Conservation (phyloP, 1,284 basidiomycete species). For the Leccinum laetum region DNA sequence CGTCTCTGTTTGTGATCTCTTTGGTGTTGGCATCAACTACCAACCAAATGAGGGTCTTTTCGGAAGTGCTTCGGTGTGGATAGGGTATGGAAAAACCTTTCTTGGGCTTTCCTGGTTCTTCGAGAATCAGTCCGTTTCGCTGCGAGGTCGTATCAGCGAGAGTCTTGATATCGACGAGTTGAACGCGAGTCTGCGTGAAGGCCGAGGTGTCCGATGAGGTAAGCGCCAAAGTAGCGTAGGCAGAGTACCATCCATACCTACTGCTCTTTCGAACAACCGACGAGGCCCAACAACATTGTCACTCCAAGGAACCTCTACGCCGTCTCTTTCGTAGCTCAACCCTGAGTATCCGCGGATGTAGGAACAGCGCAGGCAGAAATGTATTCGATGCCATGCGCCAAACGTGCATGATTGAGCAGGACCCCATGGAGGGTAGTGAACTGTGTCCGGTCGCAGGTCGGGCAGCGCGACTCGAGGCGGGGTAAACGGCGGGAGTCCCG, state of each 20-base stretch:
- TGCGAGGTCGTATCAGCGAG: neutral
- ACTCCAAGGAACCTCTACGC: slow-evolving; percentile 50
- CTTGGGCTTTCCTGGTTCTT: slow-evolving; percentile 27
- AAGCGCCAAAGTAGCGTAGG: slow-evolving; percentile 11
- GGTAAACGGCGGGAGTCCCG: no score
- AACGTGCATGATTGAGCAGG: slow-evolving; percentile 70
- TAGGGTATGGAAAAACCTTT: slow-evolving; percentile 38
- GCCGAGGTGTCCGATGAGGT: slow-evolving; percentile 41
- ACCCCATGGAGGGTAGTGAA: slow-evolving; percentile 74
- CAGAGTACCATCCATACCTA: slow-evolving; percentile 42
- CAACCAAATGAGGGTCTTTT: slow-evolving; percentile 29
- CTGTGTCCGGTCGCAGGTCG: slow-evolving; percentile 57
- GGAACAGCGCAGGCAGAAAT: slow-evolving; percentile 62
- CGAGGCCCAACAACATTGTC: slow-evolving; percentile 48
- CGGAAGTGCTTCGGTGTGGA: slow-evolving; percentile 45
- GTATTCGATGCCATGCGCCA: slow-evolving; percentile 66
- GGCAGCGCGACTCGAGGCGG: slow-evolving; percentile 37
- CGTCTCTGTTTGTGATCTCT: slow-evolving; percentile 1
- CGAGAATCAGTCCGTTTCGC: slow-evolving; percentile 1
- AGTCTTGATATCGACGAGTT: slow-evolving; percentile 38
- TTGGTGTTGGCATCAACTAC: slow-evolving; percentile 11
- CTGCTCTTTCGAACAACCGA: slow-evolving; percentile 69
- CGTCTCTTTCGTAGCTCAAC: slow-evolving; percentile 50
- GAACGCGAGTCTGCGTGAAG: slow-evolving; percentile 64
- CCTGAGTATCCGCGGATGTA: slow-evolving; percentile 40